Conservation (phyloP, 1,284 basidiomycete genomes). For the Macrocybe sp. region DNA sequence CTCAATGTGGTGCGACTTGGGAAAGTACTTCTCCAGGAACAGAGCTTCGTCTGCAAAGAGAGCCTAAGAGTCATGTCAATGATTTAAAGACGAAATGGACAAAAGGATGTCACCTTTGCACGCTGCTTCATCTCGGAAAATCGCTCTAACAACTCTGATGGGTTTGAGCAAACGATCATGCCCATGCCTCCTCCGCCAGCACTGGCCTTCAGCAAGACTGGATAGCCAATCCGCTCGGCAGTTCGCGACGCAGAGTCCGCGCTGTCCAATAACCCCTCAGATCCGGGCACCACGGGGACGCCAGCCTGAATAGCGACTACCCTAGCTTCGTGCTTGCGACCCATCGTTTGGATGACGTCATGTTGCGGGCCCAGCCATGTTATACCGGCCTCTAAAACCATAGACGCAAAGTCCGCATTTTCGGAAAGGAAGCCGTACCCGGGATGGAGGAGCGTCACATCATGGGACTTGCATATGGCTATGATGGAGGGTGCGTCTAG, state of each 20-base stretch:
- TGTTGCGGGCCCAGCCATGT: slow-evolving; percentile 59
- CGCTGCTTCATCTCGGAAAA: slow-evolving; percentile 36
- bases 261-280: slow-evolving; percentile 5
- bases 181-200: slow-evolving; percentile 75
- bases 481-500: slow-evolving; percentile 38
- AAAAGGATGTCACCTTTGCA: slow-evolving; percentile 36
- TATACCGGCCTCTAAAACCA: slow-evolving; percentile 45
- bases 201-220: slow-evolving; percentile 66
- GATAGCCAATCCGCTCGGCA: slow-evolving; percentile 42
- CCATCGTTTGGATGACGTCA: slow-evolving; percentile 36
- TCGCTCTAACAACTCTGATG: slow-evolving; percentile 33
- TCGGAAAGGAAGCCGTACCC: slow-evolving; percentile 51
- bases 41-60: slow-evolving; percentile 53
- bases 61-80: slow-evolving; percentile 21
- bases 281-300: slow-evolving; percentile 11
- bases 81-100: too few species aligned
- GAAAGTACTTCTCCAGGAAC: slow-evolving; percentile 61
- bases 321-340: slow-evolving; percentile 11
- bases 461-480: slow-evolving; percentile 36
- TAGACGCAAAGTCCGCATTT: slow-evolving; percentile 51
- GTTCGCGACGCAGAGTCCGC: slow-evolving; percentile 5
- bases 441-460: slow-evolving; percentile 51
- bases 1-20: slow-evolving; percentile 58
- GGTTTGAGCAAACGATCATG: slow-evolving; percentile 48
- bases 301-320: slow-evolving; percentile 6